Conservation (phyloP, 1,284 basidiomycete genomes). For the Cryptococcus jaspeensis region DNA sequence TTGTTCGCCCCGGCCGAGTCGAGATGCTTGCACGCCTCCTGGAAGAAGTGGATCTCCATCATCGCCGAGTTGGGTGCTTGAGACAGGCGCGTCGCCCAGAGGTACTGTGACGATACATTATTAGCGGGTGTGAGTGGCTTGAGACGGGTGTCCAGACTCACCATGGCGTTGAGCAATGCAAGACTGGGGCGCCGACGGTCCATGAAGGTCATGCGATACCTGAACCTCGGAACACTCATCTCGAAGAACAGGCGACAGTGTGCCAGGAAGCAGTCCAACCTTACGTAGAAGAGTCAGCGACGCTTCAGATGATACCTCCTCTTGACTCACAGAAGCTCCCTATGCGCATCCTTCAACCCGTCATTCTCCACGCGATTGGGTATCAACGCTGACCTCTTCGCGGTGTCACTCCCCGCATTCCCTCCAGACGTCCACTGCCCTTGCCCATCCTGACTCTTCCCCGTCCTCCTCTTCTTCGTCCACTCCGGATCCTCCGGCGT, state of each 20-base stretch:
- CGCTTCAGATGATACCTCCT: not conserved
- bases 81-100: constrained; percentile 46
- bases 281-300: constrained; percentile 1
- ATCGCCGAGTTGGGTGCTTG: constrained; percentile 30
- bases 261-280: constrained; percentile 40
- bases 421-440: constrained; percentile 6
- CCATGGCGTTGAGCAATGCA: constrained; percentile 46
- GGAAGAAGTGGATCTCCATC: constrained; percentile 41
- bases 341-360: constrained; percentile 32
- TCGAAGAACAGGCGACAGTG: constrained; percentile 45
- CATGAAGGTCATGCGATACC: constrained; percentile 40
- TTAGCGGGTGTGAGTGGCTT: not conserved
- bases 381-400: not conserved
- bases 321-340: constrained; percentile 28
- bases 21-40: constrained; percentile 33
- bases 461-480: constrained; percentile 17
- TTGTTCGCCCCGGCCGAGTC: constrained; percentile 35
- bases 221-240: constrained; percentile 45
- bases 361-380: constrained; percentile 27
- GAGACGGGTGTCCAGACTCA: constrained; percentile 7
- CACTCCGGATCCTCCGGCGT: constrained; percentile 14
- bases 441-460: constrained; percentile 3
- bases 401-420: not conserved
- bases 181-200: constrained; percentile 40
- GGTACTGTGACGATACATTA: constrained; percentile 28